A percentile compares a stretch with the other conserved stretches of the same genome.
These are phyloP conservation scores for Paramecium primaurelia DNA, from an alignment of 73 alveolate genomes.

Conservation along the genomic window DNA sequence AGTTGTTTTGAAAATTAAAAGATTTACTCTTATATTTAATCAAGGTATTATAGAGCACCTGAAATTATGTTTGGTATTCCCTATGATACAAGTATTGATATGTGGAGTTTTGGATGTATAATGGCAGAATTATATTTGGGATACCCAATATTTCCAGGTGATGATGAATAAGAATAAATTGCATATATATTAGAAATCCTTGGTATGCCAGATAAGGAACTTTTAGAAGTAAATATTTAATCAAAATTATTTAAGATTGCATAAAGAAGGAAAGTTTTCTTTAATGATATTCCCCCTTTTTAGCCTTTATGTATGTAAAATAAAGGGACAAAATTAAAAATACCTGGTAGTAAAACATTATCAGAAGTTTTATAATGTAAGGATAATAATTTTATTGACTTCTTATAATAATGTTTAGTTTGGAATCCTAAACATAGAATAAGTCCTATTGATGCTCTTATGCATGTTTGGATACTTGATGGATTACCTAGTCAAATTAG, in stretches of 20 bases:
- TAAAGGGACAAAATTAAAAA: constrained; percentile 73
- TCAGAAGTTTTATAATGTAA: constrained; percentile 64
- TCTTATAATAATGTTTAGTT: constrained; percentile 78
- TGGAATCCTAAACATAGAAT: constrained; percentile 91
- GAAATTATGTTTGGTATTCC: constrained; percentile 94
- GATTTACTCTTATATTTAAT: constrained; percentile 83
- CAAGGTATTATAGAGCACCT: constrained; percentile 96
- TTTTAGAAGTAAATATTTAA: not conserved
- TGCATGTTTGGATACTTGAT: constrained; percentile 79
- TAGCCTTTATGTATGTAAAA: constrained; percentile 69
- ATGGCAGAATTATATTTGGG: constrained; percentile 91
- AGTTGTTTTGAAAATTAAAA: constrained; percentile 75
- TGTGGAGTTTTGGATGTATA: constrained; percentile 98
- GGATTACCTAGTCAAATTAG: constrained; percentile 55
- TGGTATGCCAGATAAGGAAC: constrained; percentile 72
- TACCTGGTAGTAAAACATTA: constrained; percentile 74
- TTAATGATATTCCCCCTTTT: constrained; percentile 65
- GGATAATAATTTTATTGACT: constrained; percentile 76
- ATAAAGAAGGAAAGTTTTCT: constrained; percentile 62
- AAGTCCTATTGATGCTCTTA: constrained; percentile 85
- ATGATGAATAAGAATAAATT: constrained; percentile 81
- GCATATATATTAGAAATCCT: constrained; percentile 80
- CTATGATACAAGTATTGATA: constrained; percentile 91
- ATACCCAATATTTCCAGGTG: constrained; percentile 91
- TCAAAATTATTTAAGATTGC: not conserved